Conservation (phyloP, 345 rosid genomes). For the Sapria himalayana region DNA sequence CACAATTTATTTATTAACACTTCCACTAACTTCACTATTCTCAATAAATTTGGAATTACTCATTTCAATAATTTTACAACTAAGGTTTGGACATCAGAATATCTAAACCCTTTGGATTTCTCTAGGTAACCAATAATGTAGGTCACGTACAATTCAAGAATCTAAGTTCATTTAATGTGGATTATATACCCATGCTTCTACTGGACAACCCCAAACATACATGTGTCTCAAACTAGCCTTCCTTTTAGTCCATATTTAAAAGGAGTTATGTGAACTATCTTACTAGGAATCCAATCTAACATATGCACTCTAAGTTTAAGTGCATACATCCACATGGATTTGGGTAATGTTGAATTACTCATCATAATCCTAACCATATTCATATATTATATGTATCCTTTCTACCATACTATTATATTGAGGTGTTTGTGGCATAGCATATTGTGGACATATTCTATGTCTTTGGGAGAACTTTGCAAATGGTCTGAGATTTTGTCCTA, state of each 20-base stretch:
- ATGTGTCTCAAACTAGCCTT: background rate
- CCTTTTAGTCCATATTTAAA: background rate
- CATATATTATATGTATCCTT: background rate
- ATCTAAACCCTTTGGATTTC: background rate
- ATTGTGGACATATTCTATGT: no score
- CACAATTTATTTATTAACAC: background rate
- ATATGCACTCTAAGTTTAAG: background rate
- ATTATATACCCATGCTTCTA: background rate
- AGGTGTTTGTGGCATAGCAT: background rate
- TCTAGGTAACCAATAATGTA: background rate
- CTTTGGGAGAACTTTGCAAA: background rate
- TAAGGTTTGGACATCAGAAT: background rate
- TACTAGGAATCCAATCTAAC: background rate
- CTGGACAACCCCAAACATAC: background rate
- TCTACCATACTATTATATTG: background rate
- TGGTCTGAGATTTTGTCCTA: background rate
- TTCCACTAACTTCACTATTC: background rate
- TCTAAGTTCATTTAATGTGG: background rate
- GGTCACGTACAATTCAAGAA: background rate
- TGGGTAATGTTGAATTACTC: background rate
- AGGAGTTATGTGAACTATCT: background rate
- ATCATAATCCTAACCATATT: background rate
- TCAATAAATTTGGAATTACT: background rate
- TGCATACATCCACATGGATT: background rate
- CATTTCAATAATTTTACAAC: background rate